Conservation (phyloP, 139 green algal species). For the Mesotaenium endlicherianum region DNA sequence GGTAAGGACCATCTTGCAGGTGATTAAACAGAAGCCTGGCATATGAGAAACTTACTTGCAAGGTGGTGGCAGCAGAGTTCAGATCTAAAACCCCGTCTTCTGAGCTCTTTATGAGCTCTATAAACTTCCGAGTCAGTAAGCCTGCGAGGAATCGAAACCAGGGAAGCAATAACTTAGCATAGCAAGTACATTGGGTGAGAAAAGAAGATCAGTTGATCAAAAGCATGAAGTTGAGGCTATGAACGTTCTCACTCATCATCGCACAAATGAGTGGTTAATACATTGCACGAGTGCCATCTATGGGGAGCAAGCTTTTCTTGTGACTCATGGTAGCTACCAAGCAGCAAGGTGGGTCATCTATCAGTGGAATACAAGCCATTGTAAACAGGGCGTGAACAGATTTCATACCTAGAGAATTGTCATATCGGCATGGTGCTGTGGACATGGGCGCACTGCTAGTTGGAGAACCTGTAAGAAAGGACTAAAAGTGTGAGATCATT, state of each 20-base stretch:
- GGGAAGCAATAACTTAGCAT: background rate
- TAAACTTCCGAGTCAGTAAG: conserved; percentile 89
- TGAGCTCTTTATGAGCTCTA: conserved; percentile 75
- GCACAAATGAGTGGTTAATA: background rate
- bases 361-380: background rate
- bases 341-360: background rate
- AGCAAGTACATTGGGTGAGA: background rate
- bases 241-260: background rate
- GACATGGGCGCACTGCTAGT: background rate
- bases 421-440: conserved; percentile 3
- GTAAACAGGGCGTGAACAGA: no score
- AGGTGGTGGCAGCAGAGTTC: conserved; percentile 79
- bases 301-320: no score
- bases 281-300: no score
- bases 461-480: conserved; percentile 11
- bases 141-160: conserved; percentile 47
- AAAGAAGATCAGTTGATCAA: background rate
- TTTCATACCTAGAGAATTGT: conserved; percentile 29
- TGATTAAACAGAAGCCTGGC: no score
- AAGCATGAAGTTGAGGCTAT: background rate
- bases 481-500: no score
- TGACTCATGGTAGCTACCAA: background rate
- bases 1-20: no score
- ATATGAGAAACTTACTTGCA: conserved; percentile 62
- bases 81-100: conserved; percentile 80